Conservation (phyloP, 345 rosid genomes). For the Kandelia obovata region DNA sequence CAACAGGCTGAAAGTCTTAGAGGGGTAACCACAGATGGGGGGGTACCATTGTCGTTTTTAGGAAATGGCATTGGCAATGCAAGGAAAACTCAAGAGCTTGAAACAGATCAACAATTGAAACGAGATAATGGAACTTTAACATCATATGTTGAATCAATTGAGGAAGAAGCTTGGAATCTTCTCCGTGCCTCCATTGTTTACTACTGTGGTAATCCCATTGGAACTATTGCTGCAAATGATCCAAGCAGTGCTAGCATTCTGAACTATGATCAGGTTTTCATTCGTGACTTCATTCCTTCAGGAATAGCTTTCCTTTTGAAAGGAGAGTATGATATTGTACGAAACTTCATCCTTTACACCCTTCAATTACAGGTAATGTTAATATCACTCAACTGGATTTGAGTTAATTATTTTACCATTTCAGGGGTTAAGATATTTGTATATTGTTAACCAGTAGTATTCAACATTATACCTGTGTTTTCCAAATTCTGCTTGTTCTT, state of each 20-base stretch:
- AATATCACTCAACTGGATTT: slow-evolving; percentile 2
- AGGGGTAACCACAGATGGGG: slow-evolving; percentile 26
- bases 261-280: slow-evolving; percentile 54
- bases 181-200: slow-evolving; percentile 25
- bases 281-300: slow-evolving; percentile 90
- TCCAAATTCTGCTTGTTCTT: no score
- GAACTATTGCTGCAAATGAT: slow-evolving; percentile 36
- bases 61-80: neutral
- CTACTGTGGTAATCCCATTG: slow-evolving; percentile 31
- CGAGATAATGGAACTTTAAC: neutral
- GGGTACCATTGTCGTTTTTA: neutral
- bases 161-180: slow-evolving; percentile 28
- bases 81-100: slow-evolving; percentile 5
- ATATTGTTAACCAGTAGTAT: no score
- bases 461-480: no score
- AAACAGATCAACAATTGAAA: slow-evolving; percentile 1
- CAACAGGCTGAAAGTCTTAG: slow-evolving; percentile 40
- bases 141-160: neutral
- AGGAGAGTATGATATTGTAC: slow-evolving; percentile 88
- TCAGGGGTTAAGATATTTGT: neutral
- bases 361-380: slow-evolving; percentile 82
- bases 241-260: slow-evolving; percentile 17
- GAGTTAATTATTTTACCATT: slow-evolving; percentile 8
- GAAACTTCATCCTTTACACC: slow-evolving; percentile 84
- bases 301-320: slow-evolving; percentile 90